Conservation (phyloP, 2,329 filamentous ascomycete species). For the Aschersonia sp. region DNA sequence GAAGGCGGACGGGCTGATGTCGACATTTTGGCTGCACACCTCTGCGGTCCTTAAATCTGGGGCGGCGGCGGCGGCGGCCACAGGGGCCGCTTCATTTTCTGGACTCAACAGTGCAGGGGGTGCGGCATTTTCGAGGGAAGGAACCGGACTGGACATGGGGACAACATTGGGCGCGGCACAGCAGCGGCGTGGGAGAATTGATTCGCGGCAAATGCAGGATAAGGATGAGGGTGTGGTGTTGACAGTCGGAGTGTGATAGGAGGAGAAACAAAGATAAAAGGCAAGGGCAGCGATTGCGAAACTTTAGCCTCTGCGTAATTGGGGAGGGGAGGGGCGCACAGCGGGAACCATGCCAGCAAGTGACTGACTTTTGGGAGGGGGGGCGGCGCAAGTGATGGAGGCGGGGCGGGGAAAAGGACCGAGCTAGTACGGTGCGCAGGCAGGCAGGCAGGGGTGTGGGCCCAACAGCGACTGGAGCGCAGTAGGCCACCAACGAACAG, state of each 20-base stretch:
- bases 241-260: constrained; percentile 5
- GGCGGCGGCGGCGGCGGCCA: constrained; percentile 1
- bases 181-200: constrained; percentile 10
- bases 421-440: too few relatives aligned
- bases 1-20: constrained; percentile 1
- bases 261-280: constrained; percentile 4
- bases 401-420: too few relatives aligned
- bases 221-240: constrained; percentile 7
- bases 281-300: constrained; percentile 1
- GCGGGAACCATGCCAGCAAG: too few relatives aligned
- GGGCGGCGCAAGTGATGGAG: too few relatives aligned
- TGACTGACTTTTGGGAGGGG: too few relatives aligned
- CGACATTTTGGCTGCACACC: constrained; percentile 6
- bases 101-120: constrained; percentile 27
- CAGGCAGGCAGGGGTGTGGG: too few relatives aligned
- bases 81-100: not conserved
- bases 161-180: constrained; percentile 34
- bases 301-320: not conserved
- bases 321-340: too few relatives aligned
- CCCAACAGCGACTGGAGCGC: too few relatives aligned
- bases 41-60: constrained; percentile 4
- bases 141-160: constrained; percentile 41
- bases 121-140: constrained; percentile 41
- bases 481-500: too few relatives aligned
- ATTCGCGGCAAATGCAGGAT: constrained; percentile 10